These are phyloP conservation scores for Pseudogymnoascus sp. DNA, from an alignment of 2,329 filamentous ascomycete genomes.

Conservation along the genomic window DNA sequence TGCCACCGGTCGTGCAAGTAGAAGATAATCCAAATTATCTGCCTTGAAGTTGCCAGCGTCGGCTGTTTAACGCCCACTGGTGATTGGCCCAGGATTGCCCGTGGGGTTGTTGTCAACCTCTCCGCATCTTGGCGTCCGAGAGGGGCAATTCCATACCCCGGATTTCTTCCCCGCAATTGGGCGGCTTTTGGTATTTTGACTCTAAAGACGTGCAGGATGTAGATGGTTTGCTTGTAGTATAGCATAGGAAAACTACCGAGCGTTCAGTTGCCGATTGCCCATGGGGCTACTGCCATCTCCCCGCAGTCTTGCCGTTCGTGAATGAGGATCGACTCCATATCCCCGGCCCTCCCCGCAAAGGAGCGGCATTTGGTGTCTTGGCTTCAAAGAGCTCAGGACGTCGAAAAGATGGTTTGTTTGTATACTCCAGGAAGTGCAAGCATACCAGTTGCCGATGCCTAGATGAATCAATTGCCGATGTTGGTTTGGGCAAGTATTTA, in stretches of 20 bases:
- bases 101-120: neutral
- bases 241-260: neutral
- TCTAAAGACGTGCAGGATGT: neutral
- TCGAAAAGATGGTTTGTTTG: neutral
- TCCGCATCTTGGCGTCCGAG: neutral
- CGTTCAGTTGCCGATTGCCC: neutral
- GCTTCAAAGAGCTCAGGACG: neutral
- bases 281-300: no score
- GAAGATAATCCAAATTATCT: neutral
- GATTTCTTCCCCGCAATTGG: neutral
- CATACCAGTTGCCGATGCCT: neutral
- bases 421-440: neutral
- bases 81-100: neutral
- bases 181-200: neutral
- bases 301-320: no score
- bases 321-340: no score
- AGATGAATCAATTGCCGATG: neutral
- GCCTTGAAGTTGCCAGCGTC: neutral
- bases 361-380: neutral
- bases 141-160: neutral
- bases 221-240: no score
- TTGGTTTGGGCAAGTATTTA: neutral
- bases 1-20: neutral
- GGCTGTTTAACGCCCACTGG: neutral
- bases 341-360: no score